These are phyloP conservation scores for Thinopyrum elongatum DNA, from an alignment of 176 grass and related monocot genomes.

Conservation along the genomic window DNA sequence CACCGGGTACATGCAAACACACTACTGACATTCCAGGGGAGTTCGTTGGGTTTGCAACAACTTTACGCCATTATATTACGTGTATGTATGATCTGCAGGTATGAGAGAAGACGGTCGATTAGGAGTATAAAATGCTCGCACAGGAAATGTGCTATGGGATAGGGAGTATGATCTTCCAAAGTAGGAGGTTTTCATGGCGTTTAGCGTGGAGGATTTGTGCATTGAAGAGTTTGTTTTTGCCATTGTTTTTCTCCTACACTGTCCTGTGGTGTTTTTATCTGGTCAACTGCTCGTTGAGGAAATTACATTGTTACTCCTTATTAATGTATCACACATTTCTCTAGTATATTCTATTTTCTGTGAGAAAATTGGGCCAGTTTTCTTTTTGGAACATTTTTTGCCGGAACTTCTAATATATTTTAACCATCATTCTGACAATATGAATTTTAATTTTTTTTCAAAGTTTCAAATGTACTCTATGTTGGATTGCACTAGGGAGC, in stretches of 20 bases:
- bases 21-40: background rate
- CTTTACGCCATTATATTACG: background rate
- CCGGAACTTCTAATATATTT: too few relatives aligned
- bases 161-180: constrained; percentile 15
- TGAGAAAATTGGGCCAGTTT: background rate
- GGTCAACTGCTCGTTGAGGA: background rate
- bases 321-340: background rate
- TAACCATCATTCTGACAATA: too few relatives aligned
- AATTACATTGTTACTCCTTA: constrained; percentile 1
- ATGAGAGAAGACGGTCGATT: constrained; percentile 1
- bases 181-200: constrained; percentile 28
- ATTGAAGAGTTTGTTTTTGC: constrained; percentile 30
- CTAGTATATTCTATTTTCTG: background rate
- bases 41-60: background rate
- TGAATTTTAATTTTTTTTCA: too few relatives aligned
- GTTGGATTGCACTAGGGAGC: too few relatives aligned
- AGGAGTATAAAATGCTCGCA: background rate
- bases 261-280: background rate
- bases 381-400: too few relatives aligned
- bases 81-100: constrained; percentile 25
- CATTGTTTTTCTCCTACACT: background rate
- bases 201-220: constrained; percentile 32
- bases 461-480: too few relatives aligned
- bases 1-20: constrained; percentile 11
- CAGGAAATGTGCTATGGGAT: constrained; percentile 25